These are phyloP conservation scores for Cymodocea nodosa DNA, from an alignment of 116 monocot genomes.

Conservation along the genomic window DNA sequence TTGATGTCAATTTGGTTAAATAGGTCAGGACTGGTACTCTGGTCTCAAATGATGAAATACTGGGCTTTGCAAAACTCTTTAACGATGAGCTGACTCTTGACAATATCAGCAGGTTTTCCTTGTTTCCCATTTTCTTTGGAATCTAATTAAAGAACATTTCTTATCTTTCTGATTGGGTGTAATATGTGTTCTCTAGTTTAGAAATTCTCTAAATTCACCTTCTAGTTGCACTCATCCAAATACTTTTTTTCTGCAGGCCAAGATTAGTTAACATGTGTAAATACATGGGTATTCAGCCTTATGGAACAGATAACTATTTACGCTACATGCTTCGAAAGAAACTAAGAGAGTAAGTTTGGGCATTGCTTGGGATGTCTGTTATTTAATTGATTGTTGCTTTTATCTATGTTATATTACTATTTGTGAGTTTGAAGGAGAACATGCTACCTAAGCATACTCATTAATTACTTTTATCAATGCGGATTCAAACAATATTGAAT, in stretches of 20 bases:
- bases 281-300: slow-evolving; percentile 92
- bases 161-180: background rate
- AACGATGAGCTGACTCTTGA: slow-evolving; percentile 97
- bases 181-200: background rate
- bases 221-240: background rate
- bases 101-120: slow-evolving; percentile 84
- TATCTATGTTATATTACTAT: too few species aligned
- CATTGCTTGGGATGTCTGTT: too few species aligned
- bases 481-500: too few species aligned
- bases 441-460: too few species aligned
- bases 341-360: slow-evolving; percentile 49
- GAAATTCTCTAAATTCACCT: background rate
- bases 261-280: slow-evolving; percentile 98
- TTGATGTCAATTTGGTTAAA: background rate
- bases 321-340: slow-evolving; percentile 82
- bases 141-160: background rate
- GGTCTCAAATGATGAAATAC: slow-evolving; percentile 92
- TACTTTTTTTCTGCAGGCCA: slow-evolving; percentile 40
- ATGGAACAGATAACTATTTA: slow-evolving; percentile 84
- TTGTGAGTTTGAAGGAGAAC: too few species aligned
- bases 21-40: slow-evolving; percentile 79
- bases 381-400: too few species aligned
- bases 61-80: slow-evolving; percentile 87
- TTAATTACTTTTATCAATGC: too few species aligned
- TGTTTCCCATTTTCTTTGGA: background rate